Conservation (phyloP, 2,329 filamentous ascomycete species). For the Zymoseptoria ardabiliae region DNA sequence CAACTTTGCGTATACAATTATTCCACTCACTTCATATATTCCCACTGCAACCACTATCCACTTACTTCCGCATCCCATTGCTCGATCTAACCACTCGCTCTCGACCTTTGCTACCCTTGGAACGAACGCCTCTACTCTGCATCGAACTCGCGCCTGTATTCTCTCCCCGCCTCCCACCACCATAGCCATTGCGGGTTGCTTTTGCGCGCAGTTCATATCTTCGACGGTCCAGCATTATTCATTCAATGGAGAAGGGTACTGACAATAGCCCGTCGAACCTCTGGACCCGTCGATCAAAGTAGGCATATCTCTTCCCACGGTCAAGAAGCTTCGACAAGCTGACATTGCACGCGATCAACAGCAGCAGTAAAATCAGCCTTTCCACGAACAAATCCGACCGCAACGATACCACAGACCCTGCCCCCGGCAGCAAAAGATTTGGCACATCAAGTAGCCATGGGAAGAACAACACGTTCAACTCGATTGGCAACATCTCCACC, state of each 20-base stretch:
- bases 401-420: constrained; percentile 47
- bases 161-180: neutral
- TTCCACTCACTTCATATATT: neutral
- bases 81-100: neutral
- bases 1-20: neutral
- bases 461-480: constrained; percentile 71
- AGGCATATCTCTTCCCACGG: constrained; percentile 22
- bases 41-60: neutral
- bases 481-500: constrained; percentile 62
- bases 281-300: constrained; percentile 83
- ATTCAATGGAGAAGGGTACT: constrained; percentile 27
- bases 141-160: neutral
- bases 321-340: constrained; percentile 11
- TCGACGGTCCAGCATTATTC: neutral
- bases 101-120: neutral
- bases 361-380: constrained; percentile 84
- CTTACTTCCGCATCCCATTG: neutral
- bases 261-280: constrained; percentile 34
- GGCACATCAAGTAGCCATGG: constrained; percentile 64
- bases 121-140: neutral
- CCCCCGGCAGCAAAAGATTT: constrained; percentile 62
- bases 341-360: constrained; percentile 35
- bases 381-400: constrained; percentile 60
- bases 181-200: neutral
- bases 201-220: neutral